Conservation (phyloP, 495 filamentous ascomycete genomes). For the Penicillium antarcticum region DNA sequence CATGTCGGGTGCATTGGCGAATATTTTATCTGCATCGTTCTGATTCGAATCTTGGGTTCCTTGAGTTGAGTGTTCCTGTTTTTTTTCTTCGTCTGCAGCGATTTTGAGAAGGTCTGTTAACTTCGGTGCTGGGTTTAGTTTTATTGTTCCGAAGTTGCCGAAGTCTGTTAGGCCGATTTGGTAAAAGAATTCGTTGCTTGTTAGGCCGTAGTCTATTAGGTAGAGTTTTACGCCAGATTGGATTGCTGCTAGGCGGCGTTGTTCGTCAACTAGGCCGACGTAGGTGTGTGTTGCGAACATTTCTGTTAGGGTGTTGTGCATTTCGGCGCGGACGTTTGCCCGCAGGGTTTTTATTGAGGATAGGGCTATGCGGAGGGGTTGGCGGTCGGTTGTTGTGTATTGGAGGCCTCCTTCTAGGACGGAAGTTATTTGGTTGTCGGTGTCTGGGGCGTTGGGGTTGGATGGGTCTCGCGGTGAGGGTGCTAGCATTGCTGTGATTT, state of each 20-base stretch:
- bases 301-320: slow-evolving; percentile 88
- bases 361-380: slow-evolving; percentile 64
- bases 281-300: slow-evolving; percentile 89
- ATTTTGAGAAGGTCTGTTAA: slow-evolving; percentile 68
- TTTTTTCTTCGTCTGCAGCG: slow-evolving; percentile 69
- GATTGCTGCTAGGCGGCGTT: slow-evolving; percentile 81
- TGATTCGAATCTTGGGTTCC: slow-evolving; percentile 11
- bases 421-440: slow-evolving; percentile 15
- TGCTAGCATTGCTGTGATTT: slow-evolving; percentile 91
- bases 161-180: slow-evolving; percentile 96
- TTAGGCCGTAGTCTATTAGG: slow-evolving; percentile 89
- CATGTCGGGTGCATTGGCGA: slow-evolving; percentile 59
- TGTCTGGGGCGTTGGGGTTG: slow-evolving; percentile 11
- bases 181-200: slow-evolving; percentile 92
- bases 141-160: slow-evolving; percentile 86
- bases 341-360: slow-evolving; percentile 82
- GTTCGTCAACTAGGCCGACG: slow-evolving; percentile 88
- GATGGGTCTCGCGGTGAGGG: slow-evolving; percentile 14
- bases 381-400: slow-evolving; percentile 69
- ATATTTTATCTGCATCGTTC: slow-evolving; percentile 57
- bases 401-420: slow-evolving; percentile 49
- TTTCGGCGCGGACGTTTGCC: slow-evolving; percentile 71
- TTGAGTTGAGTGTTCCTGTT: slow-evolving; percentile 16
- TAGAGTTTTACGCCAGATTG: slow-evolving; percentile 92
- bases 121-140: slow-evolving; percentile 71